A percentile compares a stretch with the other conserved stretches of the same genome.
These are phyloP conservation scores for Elaphomyces granulatus DNA, from an alignment of 495 filamentous ascomycete genomes.

Conservation along the genomic window DNA sequence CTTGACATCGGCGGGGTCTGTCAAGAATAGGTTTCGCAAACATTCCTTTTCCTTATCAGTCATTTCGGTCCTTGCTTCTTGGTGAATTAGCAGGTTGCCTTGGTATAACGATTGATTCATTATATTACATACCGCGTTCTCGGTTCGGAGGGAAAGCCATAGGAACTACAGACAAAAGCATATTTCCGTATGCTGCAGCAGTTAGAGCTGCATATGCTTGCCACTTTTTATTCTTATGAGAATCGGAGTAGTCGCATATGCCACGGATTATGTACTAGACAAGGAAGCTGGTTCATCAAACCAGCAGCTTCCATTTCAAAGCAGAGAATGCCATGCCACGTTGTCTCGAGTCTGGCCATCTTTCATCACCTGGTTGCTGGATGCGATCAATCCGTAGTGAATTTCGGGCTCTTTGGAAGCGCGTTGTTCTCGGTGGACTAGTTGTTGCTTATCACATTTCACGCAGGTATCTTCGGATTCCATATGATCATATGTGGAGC, in stretches of 20 bases:
- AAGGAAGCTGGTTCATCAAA: constrained; percentile 15
- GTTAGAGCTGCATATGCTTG: constrained; percentile 16
- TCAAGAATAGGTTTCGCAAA: constrained; percentile 8
- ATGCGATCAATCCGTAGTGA: constrained; percentile 20
- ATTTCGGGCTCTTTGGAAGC: constrained; percentile 1
- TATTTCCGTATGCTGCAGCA: constrained; percentile 14
- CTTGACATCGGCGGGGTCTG: constrained; percentile 10
- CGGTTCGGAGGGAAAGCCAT: not conserved
- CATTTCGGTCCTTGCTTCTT: not conserved
- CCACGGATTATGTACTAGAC: constrained; percentile 15
- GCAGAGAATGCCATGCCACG: constrained; percentile 11
- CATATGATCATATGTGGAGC: constrained; percentile 11
- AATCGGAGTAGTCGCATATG: constrained; percentile 18
- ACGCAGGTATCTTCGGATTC: constrained; percentile 5
- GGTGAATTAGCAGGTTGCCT: not conserved
- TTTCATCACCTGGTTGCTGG: constrained; percentile 16
- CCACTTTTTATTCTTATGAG: constrained; percentile 18
- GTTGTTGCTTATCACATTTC: constrained; percentile 5
- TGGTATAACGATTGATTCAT: too few relatives aligned
- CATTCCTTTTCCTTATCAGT: constrained; percentile 4
- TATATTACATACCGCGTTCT: not conserved
- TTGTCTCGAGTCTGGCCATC: constrained; percentile 15
- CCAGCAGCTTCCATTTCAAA: constrained; percentile 25
- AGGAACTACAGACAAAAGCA: constrained; percentile 7
- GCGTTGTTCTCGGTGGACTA: constrained; percentile 5